phyloP scores from a whole-genome alignment of 176 grass and related monocot species.

The Triticum monococcum region DNA sequence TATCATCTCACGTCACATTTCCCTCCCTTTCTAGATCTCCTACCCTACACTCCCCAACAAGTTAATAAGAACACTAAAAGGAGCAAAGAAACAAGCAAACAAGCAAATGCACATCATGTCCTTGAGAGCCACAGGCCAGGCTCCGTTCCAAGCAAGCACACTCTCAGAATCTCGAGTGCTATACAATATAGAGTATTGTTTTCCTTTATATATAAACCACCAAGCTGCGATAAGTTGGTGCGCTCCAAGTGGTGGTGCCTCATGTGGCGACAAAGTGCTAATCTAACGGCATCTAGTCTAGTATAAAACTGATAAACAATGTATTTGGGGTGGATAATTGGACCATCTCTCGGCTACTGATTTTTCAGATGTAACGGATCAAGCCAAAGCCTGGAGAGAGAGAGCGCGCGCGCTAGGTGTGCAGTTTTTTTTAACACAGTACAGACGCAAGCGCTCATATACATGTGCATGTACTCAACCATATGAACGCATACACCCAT shows the following conservation, averaged over 20 bases:
- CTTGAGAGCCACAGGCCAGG: constrained; percentile 8
- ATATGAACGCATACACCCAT: too few relatives aligned
- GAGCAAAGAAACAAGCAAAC: constrained; percentile 27
- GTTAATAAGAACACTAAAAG: background rate
- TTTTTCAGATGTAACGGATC: constrained; percentile 24
- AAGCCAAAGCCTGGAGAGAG: background rate
- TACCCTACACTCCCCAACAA: constrained; percentile 1
- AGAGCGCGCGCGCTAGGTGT: too few relatives aligned
- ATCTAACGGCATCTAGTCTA: background rate
- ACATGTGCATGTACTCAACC: too few relatives aligned
- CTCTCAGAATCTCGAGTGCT: background rate
- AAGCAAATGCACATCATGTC: constrained; percentile 11
- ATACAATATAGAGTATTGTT: background rate
- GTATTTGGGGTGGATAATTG: constrained; percentile 45
- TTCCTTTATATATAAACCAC: background rate
- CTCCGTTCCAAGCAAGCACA: constrained; percentile 17
- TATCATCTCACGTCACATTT: background rate
- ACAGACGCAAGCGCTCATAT: too few relatives aligned
- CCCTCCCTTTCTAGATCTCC: background rate
- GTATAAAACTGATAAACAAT: background rate
- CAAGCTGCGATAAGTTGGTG: background rate
- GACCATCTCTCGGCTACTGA: background rate
- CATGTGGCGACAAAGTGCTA: background rate
- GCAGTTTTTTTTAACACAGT: too few relatives aligned
- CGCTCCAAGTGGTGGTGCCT: background rate